Evolutionary conservation across 2,329 filamentous ascomycete species (phyloP), one percentile per base, ranked within the genome.

Genomic region (Onygena corvina): DNA sequence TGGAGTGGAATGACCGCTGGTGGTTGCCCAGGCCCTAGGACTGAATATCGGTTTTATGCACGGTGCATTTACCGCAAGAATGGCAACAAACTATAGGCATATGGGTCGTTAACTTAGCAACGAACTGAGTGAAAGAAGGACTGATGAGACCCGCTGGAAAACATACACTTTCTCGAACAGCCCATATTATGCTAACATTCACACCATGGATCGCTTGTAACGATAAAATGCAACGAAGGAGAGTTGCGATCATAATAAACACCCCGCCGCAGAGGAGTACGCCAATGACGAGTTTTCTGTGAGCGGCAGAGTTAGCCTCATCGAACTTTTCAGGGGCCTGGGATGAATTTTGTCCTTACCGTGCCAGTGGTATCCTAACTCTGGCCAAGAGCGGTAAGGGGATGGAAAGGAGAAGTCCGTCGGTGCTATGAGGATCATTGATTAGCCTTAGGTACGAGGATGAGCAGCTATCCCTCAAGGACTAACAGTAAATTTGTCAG

Each of bases 161-260:
- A 42, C 57, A 35, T 57, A 67, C 64, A 2, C 66, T 69, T 56
- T 72, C 70, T 38, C 70, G 62, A 12, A 69, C 68, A 9, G 65
- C 67, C 69, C 68, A 71, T 16, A 70, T 67, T 0, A 66, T 68
- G 20, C 63, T 64, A 38, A 54, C 55, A 50, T 69, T 67, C 56
- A 70, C 66, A 12, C 60, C 61, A 14, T 65, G 42, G 31, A 68
- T 64, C 21, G 63, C 58, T 21, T 59, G 52, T 0, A 72, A 58
- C 9, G 64, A 68, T 3, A 68, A 53, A 30, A 69, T 52, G 48
- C 66, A 70, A n/a, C 69, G 67, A 30, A 72, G 58, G 0, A 71
- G 52, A 1, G 68, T 64, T 18, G 68, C 67, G 5, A 65, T 54
- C 52, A 71, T 69, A 49, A 71, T 64, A 51, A 71, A 71, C n/a